Evolutionary conservation across 805 yeast genomes (phyloP), one percentile per base, ranked within the genome.

Genomic region (Priceomyces melissophilus): DNA sequence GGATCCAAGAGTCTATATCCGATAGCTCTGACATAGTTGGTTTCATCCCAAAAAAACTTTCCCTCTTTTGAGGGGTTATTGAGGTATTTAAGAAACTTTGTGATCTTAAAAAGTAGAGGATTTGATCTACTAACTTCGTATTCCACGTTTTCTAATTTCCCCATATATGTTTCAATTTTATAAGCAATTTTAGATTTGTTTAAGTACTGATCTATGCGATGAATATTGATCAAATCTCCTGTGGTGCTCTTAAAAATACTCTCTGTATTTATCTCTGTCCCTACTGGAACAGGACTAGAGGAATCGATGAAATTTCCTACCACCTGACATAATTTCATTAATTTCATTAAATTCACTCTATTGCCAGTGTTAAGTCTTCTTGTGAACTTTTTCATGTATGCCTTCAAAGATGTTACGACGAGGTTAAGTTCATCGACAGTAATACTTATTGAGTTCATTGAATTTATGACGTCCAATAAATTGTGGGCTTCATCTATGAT

Each of bases 401-500:
- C 46, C 32, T 73, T 67, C 30, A 90, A 52, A 0, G 84, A 81
- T 2, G 49, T 49, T 13, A 71, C 60, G 3, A 84, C 73, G 0
- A 44, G 33, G 2, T 49, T 32, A 8, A 87, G 63, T 26, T 84
- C 87, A 0, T 49, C 38, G 1, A 68, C 50, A 0, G 84, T 65
- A 0, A 90, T 65, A 3, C 74, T 60, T 2, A 80, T 72, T 0
- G 96, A 87, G 52, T 84, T 75, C 46, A 91, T 65, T 2, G 84
- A 64, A 1, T 82, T 76, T 2, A 90, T 78, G 0, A 90, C 81
- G 49, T 89, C 96, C 23, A 88, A 56, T 32, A 90, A 63, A 56
- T 90, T 90, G 56, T 90, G 98, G 0, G 97, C 97, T 57, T 90
- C 98, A 58, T 90, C 98, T 20, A 90, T 81, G 4, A 91, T 76